Evolutionary conservation across 176 grass and related monocot species (phyloP).

Genomic region (Triticum dicoccoides): DNA sequence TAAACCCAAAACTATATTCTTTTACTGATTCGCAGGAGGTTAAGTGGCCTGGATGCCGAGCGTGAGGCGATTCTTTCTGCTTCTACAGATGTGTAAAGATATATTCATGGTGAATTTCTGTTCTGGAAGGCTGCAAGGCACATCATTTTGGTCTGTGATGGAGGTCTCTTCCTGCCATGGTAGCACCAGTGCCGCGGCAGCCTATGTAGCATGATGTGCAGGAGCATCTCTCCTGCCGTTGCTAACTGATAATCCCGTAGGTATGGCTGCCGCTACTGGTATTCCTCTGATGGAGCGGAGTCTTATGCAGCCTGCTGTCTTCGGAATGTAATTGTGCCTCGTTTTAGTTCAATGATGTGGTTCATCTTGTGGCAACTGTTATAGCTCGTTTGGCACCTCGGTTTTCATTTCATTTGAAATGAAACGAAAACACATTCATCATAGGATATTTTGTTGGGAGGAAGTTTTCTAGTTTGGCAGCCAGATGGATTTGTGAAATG

Average conservation of each 20-base stretch:
- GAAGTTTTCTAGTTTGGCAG: not conserved
- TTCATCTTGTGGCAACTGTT: too few relatives aligned
- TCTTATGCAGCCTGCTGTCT: not conserved
- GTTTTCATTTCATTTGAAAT: not conserved
- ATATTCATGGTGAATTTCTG: not conserved
- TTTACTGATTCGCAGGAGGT: slow-evolving; percentile 36
- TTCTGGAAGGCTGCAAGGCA: slow-evolving; percentile 6
- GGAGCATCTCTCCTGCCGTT: slow-evolving; percentile 35
- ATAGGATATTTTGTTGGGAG: too few relatives aligned
- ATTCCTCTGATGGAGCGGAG: not conserved
- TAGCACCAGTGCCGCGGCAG: not conserved
- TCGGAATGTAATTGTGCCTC: not conserved
- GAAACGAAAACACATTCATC: too few relatives aligned
- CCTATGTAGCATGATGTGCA: slow-evolving; percentile 28
- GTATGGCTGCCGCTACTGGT: not conserved
- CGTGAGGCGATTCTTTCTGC: slow-evolving; percentile 23
- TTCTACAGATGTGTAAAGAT: slow-evolving; percentile 15
- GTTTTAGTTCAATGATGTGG: too few relatives aligned
- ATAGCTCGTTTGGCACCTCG: too few relatives aligned
- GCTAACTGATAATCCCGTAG: slow-evolving; percentile 17
- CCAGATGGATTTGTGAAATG: not conserved
- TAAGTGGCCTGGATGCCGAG: slow-evolving; percentile 41
- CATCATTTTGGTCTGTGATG: not conserved
- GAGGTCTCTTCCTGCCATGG: slow-evolving; percentile 3
- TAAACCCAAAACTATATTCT: not conserved